phyloP scores from a whole-genome alignment of 805 yeast species.

The Barnettozyma populi region DNA sequence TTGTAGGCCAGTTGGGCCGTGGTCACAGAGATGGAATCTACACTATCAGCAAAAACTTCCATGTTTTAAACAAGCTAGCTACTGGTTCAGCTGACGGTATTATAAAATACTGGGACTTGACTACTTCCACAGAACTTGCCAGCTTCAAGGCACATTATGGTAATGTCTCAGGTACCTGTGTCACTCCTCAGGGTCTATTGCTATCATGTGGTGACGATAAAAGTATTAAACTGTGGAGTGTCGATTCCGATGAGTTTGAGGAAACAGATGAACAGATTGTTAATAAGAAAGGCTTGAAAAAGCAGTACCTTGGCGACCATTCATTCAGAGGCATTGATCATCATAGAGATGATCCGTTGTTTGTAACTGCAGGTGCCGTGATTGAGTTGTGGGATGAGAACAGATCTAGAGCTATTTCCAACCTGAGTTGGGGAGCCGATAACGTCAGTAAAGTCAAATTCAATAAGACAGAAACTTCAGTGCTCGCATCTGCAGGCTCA shows the following conservation, averaged over 20 bases:
- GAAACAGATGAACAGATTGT: conserved; percentile 30
- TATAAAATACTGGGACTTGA: conserved; percentile 88
- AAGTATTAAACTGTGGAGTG: conserved; percentile 85
- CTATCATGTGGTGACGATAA: conserved; percentile 90
- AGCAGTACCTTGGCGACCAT: conserved; percentile 79
- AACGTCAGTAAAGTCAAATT: conserved; percentile 77
- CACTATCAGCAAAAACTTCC: conserved; percentile 72
- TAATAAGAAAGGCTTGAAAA: conserved; percentile 51
- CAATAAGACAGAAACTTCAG: conserved; percentile 83
- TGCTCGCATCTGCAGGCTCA: conserved; percentile 83
- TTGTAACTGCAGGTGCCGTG: conserved; percentile 89
- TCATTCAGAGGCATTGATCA: conserved; percentile 85
- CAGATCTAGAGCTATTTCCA: conserved; percentile 69
- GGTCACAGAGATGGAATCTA: conserved; percentile 97
- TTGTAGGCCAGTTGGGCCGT: conserved; percentile 87
- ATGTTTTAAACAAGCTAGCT: conserved; percentile 68
- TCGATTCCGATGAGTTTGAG: conserved; percentile 47
- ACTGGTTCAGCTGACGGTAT: conserved; percentile 95
- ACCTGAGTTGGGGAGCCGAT: conserved; percentile 96
- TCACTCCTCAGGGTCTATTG: conserved; percentile 48
- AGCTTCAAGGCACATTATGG: conserved; percentile 88
- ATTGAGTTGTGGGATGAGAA: conserved; percentile 90
- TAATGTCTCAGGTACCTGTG: conserved; percentile 77
- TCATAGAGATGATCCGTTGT: conserved; percentile 64
- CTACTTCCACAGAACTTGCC: conserved; percentile 67